Evolutionary conservation across 129 eudicot species (phyloP), one percentile per base, ranked within the genome.

Genomic region (Escallonia rubra): DNA sequence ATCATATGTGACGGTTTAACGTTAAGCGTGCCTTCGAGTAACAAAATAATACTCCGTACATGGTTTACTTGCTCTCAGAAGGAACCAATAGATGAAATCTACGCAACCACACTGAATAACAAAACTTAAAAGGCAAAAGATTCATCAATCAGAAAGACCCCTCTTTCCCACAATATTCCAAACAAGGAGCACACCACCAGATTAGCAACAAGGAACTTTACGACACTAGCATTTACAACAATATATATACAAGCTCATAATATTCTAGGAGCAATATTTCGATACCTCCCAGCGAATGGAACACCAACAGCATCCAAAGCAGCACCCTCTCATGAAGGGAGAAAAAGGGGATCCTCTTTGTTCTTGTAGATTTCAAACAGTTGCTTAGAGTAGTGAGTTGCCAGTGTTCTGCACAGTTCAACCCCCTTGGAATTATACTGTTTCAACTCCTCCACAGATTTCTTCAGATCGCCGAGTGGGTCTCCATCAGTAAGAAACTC

Each of bases 331-430:
- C 43, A 69, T 57, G 59, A 8, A 44, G 87, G 83, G 56, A 46
- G 67, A 72, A 85, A 87, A 79, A 71, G 70, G 0, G 86, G 88
- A 71, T 87, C 96, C 73, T 87, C 86, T 58, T 76, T 73, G 64
- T 75, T 91, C 79, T 72, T 13, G 81, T 87, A 87, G 73, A 87
- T 85, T 38, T 23, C n/a, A 66, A 91, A 87, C 49, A 91, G 76
- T 75, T 91, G 97, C 68, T 83, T 83, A 16, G 93, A 81, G 75
- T 91, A 91, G 66, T 50, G 80, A 6, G 64, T 47, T 16, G 97
- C 97, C 69, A 87, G 73, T 41, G 34, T 34, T 75, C 68, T 68
- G 79, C 97, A 87, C 65, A 41, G 12, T 41, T 81, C 76, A 11
- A 79, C 41, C 51, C 90, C 88, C 23, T 75, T 66, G 3, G 73